Base-by-base conservation (phyloP, 2,329 filamentous ascomycete species). In the Lachnellula arida region DNA sequence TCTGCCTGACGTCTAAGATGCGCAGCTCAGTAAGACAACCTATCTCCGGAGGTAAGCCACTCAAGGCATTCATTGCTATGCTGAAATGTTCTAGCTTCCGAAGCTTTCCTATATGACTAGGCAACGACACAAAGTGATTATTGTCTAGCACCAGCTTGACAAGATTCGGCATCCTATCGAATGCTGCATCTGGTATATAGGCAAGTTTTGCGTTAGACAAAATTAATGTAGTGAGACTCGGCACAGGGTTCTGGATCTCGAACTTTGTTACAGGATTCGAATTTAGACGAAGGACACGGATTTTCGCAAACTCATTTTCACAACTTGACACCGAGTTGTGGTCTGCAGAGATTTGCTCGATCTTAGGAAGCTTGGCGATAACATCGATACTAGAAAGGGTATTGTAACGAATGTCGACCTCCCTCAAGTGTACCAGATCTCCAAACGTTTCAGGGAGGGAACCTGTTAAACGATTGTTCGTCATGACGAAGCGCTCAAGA, bases 211-310 rank as follows among this genome's bases (percentile, higher is more conserved):
- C 91, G 53, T 91, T 93, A 6, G 92, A 94, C 54, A 99, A 78
- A 66, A 96, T 97, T 51, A 99, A 79, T 17, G 87, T 85, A 60
- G 91, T 93, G 34, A 99, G 75, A 0, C 90, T 93, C 15, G 90
- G 88, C 15, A 96, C 84, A 2, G 88, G 81, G 35, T 82, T 79
- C 48, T 81, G 83, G 43, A 99, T 82, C 64, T 95, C 90, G 63
- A 99, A 99, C 60, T 91, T 90, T 15, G 94, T 97, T 60, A 99
- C 84, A 0, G 94, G 94, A 68, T 96, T 97, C 59, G 94, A 92
- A 70, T 99, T 96, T 60, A 99, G 78, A 67, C 93, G 90, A 54
- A 99, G 77, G 40, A 88, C 86, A 55, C 91, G 85, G 22, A 99
- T 82, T 62, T 87, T 88, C 46, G 89, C 81, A 67, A 99, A 99